phyloP scores from a whole-genome alignment of 495 filamentous ascomycete genomes.

The Lasiosphaeria hispida region DNA sequence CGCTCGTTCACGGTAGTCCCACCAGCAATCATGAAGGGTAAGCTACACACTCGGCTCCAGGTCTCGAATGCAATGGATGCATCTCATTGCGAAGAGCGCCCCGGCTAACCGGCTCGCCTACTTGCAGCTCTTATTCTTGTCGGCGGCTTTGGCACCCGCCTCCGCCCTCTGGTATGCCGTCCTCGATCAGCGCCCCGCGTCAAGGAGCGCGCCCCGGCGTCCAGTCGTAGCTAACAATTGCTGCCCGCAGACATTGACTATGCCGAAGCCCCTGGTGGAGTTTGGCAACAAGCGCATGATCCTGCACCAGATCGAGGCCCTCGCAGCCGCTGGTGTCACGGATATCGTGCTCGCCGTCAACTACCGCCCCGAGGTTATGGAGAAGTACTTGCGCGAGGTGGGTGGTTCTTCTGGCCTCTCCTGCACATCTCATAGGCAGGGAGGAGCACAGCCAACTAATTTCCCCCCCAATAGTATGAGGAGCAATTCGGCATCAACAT shows the following conservation, averaged over 20 bases:
- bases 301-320: conserved; percentile 91
- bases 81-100: not conserved
- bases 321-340: conserved; percentile 93
- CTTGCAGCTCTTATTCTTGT: conserved; percentile 93
- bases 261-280: conserved; percentile 96
- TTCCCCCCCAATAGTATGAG: conserved; percentile 66
- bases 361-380: conserved; percentile 97
- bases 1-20: conserved; percentile 24
- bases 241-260: conserved; percentile 75
- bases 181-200: not conserved
- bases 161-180: conserved; percentile 81
- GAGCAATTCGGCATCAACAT: conserved; percentile 88
- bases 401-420: conserved; percentile 5
- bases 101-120: conserved; percentile 30
- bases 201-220: not conserved
- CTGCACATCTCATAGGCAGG: not conserved
- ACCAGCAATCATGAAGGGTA: conserved; percentile 52
- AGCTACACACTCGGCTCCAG: conserved; percentile 17
- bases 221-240: conserved; percentile 22
- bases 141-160: conserved; percentile 97
- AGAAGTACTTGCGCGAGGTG: conserved; percentile 56
- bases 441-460: conserved; percentile 7
- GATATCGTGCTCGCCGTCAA: conserved; percentile 98
- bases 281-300: conserved; percentile 99
- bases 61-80: not conserved